phyloP scores from a whole-genome alignment of 495 filamentous ascomycete species.

The Aspergillus steynii region DNA sequence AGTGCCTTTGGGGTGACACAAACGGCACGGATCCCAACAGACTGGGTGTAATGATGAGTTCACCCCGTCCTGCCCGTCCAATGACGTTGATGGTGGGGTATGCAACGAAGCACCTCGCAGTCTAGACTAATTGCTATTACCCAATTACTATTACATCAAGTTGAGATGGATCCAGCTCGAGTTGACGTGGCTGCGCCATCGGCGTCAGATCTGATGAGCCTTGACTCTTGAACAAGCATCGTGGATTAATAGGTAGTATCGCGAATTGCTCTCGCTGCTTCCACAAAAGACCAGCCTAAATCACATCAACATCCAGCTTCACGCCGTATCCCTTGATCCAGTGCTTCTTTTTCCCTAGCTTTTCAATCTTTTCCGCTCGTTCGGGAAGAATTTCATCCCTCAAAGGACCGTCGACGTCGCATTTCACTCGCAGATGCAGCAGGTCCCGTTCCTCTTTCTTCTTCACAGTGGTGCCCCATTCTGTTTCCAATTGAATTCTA shows the following conservation, averaged over 20 bases:
- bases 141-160: background rate
- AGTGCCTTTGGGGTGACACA: too few relatives aligned
- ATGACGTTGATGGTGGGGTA: background rate
- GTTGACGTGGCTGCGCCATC: background rate
- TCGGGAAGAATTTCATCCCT: conserved; percentile 35
- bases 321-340: conserved; percentile 41
- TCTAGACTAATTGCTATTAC: too few relatives aligned
- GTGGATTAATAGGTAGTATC: too few relatives aligned
- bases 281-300: background rate
- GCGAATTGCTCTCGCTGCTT: too few relatives aligned
- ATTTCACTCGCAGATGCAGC: conserved; percentile 32
- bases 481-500: conserved; percentile 28
- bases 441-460: conserved; percentile 28
- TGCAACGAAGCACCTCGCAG: background rate
- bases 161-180: background rate
- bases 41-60: background rate
- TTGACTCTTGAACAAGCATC: too few relatives aligned
- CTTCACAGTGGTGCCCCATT: conserved; percentile 32
- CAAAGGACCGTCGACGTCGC: conserved; percentile 17
- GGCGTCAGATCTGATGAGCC: background rate
- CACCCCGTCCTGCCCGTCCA: background rate
- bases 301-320: conserved; percentile 19
- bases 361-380: conserved; percentile 46
- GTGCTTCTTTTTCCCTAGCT: conserved; percentile 62
- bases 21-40: background rate